Conservation (phyloP, 2,329 filamentous ascomycete genomes). For the Alternaria ethzedia region DNA sequence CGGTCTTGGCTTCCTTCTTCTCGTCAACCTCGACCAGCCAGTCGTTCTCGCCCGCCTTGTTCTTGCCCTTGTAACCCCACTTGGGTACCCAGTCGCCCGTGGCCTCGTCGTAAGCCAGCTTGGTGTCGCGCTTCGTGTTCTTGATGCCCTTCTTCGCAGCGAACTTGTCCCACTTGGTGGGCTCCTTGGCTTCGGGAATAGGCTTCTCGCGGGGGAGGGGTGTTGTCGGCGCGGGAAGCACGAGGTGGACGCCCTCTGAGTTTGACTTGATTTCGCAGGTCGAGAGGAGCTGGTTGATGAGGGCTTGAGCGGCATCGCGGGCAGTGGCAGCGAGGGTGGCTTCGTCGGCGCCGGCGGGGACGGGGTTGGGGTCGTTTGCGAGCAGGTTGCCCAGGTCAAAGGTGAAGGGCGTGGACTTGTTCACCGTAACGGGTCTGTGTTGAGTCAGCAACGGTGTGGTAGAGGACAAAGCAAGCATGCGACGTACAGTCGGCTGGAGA, state of each 20-base stretch:
- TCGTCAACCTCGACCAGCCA: slow-evolving; percentile 94
- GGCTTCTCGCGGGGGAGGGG: slow-evolving; percentile 89
- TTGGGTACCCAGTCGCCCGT: slow-evolving; percentile 88
- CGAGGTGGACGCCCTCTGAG: slow-evolving; percentile 73
- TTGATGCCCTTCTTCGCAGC: slow-evolving; percentile 97
- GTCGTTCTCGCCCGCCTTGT: slow-evolving; percentile 81
- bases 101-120: slow-evolving; percentile 83
- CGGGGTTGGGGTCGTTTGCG: slow-evolving; percentile 84
- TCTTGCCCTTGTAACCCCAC: slow-evolving; percentile 93
- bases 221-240: slow-evolving; percentile 74
- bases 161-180: slow-evolving; percentile 96
- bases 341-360: slow-evolving; percentile 67
- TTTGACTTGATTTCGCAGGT: slow-evolving; percentile 81
- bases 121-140: slow-evolving; percentile 80
- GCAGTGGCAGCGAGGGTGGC: slow-evolving; percentile 73
- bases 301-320: slow-evolving; percentile 86
- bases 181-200: slow-evolving; percentile 78
- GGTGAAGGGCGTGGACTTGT: slow-evolving; percentile 87
- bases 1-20: slow-evolving; percentile 67
- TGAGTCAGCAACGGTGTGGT: not conserved
- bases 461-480: slow-evolving; percentile 5
- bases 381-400: slow-evolving; percentile 91
- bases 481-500: slow-evolving; percentile 40
- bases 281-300: slow-evolving; percentile 93
- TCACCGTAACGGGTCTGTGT: slow-evolving; percentile 43